Evolutionary conservation across 768 basidiomycete genomes (phyloP), one percentile per base, ranked within the genome.

Genomic region (Naematelia encephala): DNA sequence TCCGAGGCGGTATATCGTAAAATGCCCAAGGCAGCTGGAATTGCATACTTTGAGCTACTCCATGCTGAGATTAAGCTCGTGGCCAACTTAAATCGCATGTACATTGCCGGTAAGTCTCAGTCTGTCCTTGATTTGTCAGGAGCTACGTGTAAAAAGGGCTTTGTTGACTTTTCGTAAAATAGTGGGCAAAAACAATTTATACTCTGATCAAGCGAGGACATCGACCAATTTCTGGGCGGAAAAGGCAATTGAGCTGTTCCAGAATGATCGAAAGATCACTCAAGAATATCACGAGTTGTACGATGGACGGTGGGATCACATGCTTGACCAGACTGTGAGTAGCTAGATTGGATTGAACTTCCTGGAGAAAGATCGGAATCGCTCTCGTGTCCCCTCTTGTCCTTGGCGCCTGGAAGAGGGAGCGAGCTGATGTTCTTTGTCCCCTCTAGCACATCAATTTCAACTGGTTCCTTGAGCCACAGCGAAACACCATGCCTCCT

Each of bases 11-110:
- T 88, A 4, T 86, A 84, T 73, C 79, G 84, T 66, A 76, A 75
- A n/a, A 77, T 88, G 4, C 73, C 82, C 0, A 59, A 76, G 16
- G 78, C 65, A 1, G 80, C 76, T 57, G 78, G 86, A 64, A 80
- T 85, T 1, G 82, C 87, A 0, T 89, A 84, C 79, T 88, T 84
- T 82, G 81, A 89, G 70, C 80, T 85, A n/a, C 82, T 89, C 1
- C 61, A 63, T 42, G 57, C 61, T 25, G 57, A 61, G 27, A 55
- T 65, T 2, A 54, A 54, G 5, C 84, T 85, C 27, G 85, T 87
- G 62, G 77, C 80, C 46, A 87, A 84, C 50, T 70, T 87, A 26
- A 82, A 80, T 14, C 80, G 81, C 57, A 81, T 87, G 80, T 79
- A 84, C 66, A 80, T 87, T 27, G 76, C 79, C 22, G 85, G 84